phyloP scores from a whole-genome alignment of 208 protist species.

The Herpetomonas tarakana region DNA sequence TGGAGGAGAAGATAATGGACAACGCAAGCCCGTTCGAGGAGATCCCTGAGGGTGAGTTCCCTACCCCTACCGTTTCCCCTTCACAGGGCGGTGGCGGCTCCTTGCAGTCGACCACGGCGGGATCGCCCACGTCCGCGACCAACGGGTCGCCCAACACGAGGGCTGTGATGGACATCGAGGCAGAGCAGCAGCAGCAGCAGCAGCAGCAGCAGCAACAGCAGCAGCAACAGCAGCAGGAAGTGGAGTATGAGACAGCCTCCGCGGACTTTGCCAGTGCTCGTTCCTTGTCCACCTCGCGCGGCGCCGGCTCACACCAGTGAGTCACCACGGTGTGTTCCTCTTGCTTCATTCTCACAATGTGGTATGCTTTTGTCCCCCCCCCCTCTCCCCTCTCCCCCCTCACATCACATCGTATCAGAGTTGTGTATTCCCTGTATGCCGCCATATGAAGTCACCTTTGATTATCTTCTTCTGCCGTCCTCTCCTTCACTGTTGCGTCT shows the following conservation, averaged over 20 bases:
- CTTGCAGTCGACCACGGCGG: neutral
- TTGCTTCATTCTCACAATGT: no score
- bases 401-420: no score
- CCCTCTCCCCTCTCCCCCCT: no score
- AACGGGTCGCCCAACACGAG: neutral
- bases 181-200: neutral
- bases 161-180: neutral
- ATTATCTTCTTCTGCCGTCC: neutral
- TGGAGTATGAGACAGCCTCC: neutral
- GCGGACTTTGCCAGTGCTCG: neutral
- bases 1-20: constrained; percentile 6
- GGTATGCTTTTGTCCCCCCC: no score
- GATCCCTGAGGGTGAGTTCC: constrained; percentile 18
- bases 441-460: no score
- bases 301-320: no score
- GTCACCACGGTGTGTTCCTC: no score
- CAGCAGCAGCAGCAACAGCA: no score
- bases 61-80: constrained; percentile 15
- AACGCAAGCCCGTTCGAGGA: constrained; percentile 16
- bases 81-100: neutral
- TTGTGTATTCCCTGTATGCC: no score
- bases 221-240: no score
- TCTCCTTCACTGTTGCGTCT: neutral
- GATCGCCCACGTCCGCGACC: neutral
- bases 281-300: neutral